A percentile compares a stretch with the other conserved stretches of the same genome.
Evolutionary conservation across 108 stramenopile genomes (phyloP).

Genomic region (Pinguiococcus pyrenoidosus): DNA sequence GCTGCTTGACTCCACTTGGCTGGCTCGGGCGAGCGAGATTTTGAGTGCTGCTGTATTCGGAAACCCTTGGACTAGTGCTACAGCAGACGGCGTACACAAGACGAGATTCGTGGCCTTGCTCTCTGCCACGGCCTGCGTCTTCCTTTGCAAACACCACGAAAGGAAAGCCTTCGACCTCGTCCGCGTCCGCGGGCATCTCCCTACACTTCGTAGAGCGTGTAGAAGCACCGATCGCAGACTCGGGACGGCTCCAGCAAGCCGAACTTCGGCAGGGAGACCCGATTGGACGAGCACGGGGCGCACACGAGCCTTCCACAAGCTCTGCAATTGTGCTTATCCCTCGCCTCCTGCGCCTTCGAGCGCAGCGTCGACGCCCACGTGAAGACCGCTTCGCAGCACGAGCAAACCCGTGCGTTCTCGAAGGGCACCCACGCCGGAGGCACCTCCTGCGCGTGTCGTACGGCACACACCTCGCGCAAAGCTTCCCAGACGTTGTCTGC

Average conservation of each 20-base stretch:
- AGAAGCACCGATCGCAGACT: conserved; percentile 87
- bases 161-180: no score
- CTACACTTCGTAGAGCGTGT: no score
- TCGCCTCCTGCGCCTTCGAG: conserved; percentile 64
- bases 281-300: conserved; percentile 72
- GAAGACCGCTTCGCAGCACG: conserved; percentile 72
- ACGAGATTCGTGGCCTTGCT: no score
- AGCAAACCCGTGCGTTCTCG: conserved; percentile 25
- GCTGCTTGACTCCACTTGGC: no score
- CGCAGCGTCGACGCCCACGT: conserved; percentile 83
- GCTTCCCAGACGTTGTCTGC: conserved; percentile 51
- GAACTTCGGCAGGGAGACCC: conserved; percentile 62
- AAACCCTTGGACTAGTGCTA: no score
- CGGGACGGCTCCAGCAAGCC: conserved; percentile 64
- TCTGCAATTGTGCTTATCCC: conserved; percentile 90
- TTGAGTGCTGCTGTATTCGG: no score
- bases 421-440: conserved; percentile 83
- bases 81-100: no score
- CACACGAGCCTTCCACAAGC: conserved; percentile 84
- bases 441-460: conserved; percentile 45
- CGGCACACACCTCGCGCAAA: conserved; percentile 63
- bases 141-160: no score
- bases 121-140: no score
- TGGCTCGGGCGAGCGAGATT: no score
- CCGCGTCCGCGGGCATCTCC: no score